Evolutionary conservation across 495 filamentous ascomycete species (phyloP).

Genomic region (Aspergillus coremiiformis): DNA sequence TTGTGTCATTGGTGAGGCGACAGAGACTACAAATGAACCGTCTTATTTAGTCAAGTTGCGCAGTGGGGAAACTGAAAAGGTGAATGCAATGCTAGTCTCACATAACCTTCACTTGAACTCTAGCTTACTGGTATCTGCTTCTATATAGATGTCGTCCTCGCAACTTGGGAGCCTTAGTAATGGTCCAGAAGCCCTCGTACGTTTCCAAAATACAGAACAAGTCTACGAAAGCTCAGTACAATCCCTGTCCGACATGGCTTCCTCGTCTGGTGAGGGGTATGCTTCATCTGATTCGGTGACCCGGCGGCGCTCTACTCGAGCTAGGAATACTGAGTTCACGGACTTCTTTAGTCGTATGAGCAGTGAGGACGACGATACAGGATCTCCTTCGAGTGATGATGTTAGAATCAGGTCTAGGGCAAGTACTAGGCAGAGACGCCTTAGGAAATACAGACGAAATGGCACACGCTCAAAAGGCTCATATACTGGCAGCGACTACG

Average conservation of each 20-base stretch:
- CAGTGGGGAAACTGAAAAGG: conserved; percentile 40
- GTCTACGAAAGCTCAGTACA: not conserved
- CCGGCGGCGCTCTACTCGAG: conserved; percentile 2
- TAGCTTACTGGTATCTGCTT: not conserved
- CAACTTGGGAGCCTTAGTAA: conserved; percentile 28
- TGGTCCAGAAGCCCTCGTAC: conserved; percentile 24
- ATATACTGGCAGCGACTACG: conserved; percentile 13
- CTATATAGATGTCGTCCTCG: conserved; percentile 20
- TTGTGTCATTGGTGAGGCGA: conserved; percentile 31
- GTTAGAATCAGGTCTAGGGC: conserved; percentile 7
- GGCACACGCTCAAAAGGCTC: conserved; percentile 2
- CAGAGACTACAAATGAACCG: conserved; percentile 10
- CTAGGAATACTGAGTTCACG: conserved; percentile 13
- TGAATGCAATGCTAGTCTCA: conserved; percentile 18
- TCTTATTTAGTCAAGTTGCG: conserved; percentile 40
- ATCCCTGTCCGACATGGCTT: not conserved
- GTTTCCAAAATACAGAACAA: conserved; percentile 14
- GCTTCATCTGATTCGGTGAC: conserved; percentile 3
- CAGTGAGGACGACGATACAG: conserved; percentile 12
- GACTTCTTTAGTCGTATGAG: conserved; percentile 12
- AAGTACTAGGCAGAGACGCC: conserved; percentile 38
- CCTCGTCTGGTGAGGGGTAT: conserved; percentile 9
- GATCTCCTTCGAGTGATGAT: conserved; percentile 21
- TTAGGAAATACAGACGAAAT: not conserved
- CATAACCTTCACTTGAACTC: not conserved